Base-by-base conservation (phyloP, 2,329 filamentous ascomycete genomes). In the Aspergillus sojae region DNA sequence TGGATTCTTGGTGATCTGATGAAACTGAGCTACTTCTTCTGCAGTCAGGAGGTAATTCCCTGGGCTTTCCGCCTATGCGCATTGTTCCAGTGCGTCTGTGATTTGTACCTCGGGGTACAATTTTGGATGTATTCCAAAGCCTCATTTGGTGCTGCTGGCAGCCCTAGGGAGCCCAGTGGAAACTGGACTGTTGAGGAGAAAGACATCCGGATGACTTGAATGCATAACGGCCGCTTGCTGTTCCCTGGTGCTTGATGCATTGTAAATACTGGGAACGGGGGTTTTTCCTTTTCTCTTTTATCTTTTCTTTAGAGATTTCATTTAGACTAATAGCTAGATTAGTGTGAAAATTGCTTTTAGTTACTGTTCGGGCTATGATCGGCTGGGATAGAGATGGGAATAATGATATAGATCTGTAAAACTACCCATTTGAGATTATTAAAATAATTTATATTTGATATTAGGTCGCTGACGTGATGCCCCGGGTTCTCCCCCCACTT, bases 21-120 rank as follows among this genome's bases (percentile, higher is more conserved):
- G 80, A 84, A 84, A 68, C 79, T 84, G 78, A 78, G 79, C 60
- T 84, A 80, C 67, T 82, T 83, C 72, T 83, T 84, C 69, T 75
- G 75, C 62, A 81, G 76, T 67, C 68, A 67, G 41, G 75, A 80
- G 56, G 68, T 72, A 56, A 78, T 84, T 43, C 81, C 82, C 1
- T 82, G 79, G 79, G 77, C 81, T 4, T 84, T 84, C 71, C 80
- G 79, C 58, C 63, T 83, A 52, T 83, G 82, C 63, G 82, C 78
- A 36, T 79, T 83, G 57, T 82, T 84, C 70, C 82, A 84, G 68
- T 82, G 79, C 53, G 72, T 77, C 26, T 83, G 82, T 65, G 82
- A 84, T 64, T 71, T 71, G 48, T 82, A 82, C 65, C 70, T 84
- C 62, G 82, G 81, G 23, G 62, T 82, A 50, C 82, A 84, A 65